phyloP scores from a whole-genome alignment of 495 filamentous ascomycete species.

The Lepidopterella palustris region DNA sequence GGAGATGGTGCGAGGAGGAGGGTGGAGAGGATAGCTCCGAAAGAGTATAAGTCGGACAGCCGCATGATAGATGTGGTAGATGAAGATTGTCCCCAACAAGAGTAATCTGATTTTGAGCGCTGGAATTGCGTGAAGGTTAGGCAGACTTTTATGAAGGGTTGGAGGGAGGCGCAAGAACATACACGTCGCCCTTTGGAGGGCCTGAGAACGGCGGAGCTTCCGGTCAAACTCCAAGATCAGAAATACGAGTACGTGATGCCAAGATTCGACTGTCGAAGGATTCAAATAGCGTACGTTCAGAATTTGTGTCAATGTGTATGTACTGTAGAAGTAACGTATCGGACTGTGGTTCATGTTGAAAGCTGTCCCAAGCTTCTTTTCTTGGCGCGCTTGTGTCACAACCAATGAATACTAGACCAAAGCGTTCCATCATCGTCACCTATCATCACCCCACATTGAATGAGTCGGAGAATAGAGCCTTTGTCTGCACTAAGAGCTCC shows the following conservation, averaged over 20 bases:
- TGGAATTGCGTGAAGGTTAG: neutral
- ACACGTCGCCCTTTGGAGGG: conserved; percentile 10
- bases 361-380: neutral
- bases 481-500: neutral
- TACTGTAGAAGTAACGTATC: neutral
- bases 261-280: no score
- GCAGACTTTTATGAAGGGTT: neutral
- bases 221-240: neutral
- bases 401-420: no score
- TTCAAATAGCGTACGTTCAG: neutral
- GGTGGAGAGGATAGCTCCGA: conserved; percentile 16
- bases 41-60: conserved; percentile 14
- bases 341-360: neutral
- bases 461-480: neutral
- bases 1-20: conserved; percentile 39
- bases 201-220: neutral
- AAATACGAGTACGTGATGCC: no score
- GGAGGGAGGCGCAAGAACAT: neutral
- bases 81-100: neutral
- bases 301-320: neutral
- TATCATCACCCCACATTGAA: neutral
- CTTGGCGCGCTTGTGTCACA: neutral
- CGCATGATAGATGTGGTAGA: conserved; percentile 18
- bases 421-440: neutral
- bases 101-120: neutral